A percentile compares a stretch with the other conserved stretches of the same genome.
Evolutionary conservation across 1,284 basidiomycete species (phyloP).

Genomic region (Schizophyllum commune): DNA sequence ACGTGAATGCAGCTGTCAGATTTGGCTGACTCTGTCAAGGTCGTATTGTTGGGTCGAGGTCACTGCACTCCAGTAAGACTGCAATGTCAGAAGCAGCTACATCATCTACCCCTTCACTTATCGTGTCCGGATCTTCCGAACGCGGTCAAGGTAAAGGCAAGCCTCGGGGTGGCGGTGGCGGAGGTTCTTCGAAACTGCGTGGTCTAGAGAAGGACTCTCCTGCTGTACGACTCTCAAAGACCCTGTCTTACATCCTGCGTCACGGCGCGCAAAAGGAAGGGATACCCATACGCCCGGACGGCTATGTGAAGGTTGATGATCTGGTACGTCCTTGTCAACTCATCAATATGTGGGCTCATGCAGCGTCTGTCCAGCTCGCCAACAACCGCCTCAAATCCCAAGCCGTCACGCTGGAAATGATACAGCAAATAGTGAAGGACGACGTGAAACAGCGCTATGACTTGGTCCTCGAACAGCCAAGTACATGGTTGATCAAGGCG

Average conservation of each 20-base stretch:
- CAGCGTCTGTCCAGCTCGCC: conserved; percentile 21
- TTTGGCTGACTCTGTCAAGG: too few relatives aligned
- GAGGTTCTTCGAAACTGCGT: conserved; percentile 26
- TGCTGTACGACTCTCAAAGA: conserved; percentile 60
- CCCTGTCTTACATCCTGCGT: conserved; percentile 77
- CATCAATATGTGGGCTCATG: background rate
- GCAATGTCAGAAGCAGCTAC: background rate
- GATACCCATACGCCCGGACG: conserved; percentile 69
- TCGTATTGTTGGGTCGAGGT: too few relatives aligned
- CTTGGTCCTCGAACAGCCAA: conserved; percentile 49
- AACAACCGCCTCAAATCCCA: conserved; percentile 30
- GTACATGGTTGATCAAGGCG: conserved; percentile 81
- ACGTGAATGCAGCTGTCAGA: background rate
- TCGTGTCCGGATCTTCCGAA: background rate
- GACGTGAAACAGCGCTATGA: conserved; percentile 79
- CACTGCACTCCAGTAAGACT: too few relatives aligned
- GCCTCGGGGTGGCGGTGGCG: background rate
- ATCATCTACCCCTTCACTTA: background rate
- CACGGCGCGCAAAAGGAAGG: conserved; percentile 78
- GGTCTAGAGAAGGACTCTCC: conserved; percentile 44
- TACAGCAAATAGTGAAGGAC: conserved; percentile 67
- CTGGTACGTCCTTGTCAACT: conserved; percentile 48
- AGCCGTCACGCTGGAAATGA: conserved; percentile 40
- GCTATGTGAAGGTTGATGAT: conserved; percentile 69
- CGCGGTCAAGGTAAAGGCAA: background rate